phyloP scores from a whole-genome alignment of 257 asterid genomes.

The Nicotiana sylvestris region DNA sequence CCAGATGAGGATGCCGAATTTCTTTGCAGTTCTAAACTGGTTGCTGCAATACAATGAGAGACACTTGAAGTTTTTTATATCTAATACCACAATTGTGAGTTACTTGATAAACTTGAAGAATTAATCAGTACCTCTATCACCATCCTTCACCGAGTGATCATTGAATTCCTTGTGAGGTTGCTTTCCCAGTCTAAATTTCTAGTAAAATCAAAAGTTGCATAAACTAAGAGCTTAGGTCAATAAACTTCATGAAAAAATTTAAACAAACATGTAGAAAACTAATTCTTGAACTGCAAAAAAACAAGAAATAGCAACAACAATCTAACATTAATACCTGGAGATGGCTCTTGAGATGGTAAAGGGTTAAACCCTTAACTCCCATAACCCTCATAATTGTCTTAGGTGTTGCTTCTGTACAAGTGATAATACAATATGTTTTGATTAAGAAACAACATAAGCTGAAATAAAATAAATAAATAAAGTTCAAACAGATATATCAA shows the following conservation, averaged over 20 bases:
- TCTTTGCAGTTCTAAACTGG: slow-evolving; percentile 80
- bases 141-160: slow-evolving; percentile 90
- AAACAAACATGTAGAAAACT: neutral
- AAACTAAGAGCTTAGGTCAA: neutral
- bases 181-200: slow-evolving; percentile 98
- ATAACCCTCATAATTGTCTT: slow-evolving; percentile 96
- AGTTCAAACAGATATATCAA: neutral
- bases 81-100: neutral
- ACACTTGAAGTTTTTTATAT: neutral
- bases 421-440: neutral
- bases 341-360: slow-evolving; percentile 99
- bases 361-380: slow-evolving; percentile 97
- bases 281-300: neutral
- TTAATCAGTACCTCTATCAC: slow-evolving; percentile 40
- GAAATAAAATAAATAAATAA: neutral
- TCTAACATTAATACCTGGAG: slow-evolving; percentile 59
- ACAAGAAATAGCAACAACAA: neutral
- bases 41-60: slow-evolving; percentile 38
- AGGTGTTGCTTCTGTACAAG: slow-evolving; percentile 82
- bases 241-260: neutral
- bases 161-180: slow-evolving; percentile 97
- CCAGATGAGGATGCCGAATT: slow-evolving; percentile 76
- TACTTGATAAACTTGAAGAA: neutral
- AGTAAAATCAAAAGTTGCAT: neutral
- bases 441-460: neutral